phyloP scores from a whole-genome alignment of 257 asterid genomes.

The Oldenlandia corymbosa region DNA sequence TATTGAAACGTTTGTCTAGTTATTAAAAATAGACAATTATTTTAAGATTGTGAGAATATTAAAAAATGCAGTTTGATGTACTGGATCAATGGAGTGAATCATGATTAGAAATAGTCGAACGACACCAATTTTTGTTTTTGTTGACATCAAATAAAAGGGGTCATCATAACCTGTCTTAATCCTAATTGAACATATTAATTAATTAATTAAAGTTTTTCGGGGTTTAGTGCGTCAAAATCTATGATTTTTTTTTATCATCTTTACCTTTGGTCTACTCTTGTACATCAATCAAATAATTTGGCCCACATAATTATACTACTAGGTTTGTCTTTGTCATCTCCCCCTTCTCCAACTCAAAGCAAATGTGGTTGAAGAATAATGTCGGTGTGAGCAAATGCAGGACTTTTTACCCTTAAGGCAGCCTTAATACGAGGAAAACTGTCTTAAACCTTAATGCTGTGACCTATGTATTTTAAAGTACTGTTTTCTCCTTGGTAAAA shows the following conservation, averaged over 20 bases:
- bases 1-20: too few species aligned
- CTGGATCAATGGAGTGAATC: neutral
- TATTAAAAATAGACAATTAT: too few species aligned
- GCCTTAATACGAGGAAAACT: too few species aligned
- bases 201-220: neutral
- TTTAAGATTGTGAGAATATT: too few species aligned
- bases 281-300: neutral
- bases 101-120: neutral
- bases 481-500: too few species aligned
- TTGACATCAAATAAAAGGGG: neutral
- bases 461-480: too few species aligned
- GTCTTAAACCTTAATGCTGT: too few species aligned
- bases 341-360: slow-evolving; percentile 1
- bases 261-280: too few species aligned
- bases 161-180: slow-evolving; percentile 8
- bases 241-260: neutral
- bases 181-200: neutral
- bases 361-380: neutral
- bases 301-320: neutral
- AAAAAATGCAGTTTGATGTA: too few species aligned
- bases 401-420: too few species aligned
- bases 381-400: slow-evolving; percentile 16
- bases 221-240: neutral
- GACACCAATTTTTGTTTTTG: neutral
- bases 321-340: slow-evolving; percentile 9